Evolutionary conservation across 176 grass and related monocot genomes (phyloP), one percentile per base, ranked within the genome.

Genomic region (Oryza brachyantha): DNA sequence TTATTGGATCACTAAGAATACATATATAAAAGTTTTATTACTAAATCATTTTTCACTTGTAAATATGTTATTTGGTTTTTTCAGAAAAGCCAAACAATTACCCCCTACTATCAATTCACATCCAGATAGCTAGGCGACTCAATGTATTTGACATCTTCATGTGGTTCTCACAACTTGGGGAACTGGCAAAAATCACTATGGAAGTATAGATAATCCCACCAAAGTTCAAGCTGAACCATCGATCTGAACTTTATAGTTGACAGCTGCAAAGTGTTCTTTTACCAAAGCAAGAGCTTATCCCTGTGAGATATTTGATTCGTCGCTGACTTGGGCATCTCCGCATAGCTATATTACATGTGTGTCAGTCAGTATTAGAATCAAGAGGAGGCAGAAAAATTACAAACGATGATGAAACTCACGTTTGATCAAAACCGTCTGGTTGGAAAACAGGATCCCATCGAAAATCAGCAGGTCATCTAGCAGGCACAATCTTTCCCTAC

Each of bases 241-340:
- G 0, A 61, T 82, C 73, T 84, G 85, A 74, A 99, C 74, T 69
- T 61, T 59, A 40, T 99, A 93, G 68, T 36, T 88, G 50, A 86
- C 84, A 66, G 88, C 72, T 75, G 92, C 84, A 37, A 96, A 96
- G 77, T 99, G 92, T 28, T 85, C 79, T 90, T 96, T 96, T 68
- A 99, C 96, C 81, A 89, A 61, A 32, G 92, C 78, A 65, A 96
- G 90, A 87, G 96, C 84, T 84, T 69, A 91, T 3, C 75, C 68
- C 96, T 91, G 48, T 99, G 92, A 62, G 96, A 99, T 78, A 96
- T 99, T 74, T 96, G 61, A 54, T 99, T 95, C 92, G 93, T 99
- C 76, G 86, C 90, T 65, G 93, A 78, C 68, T 99, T 99, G 40
- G 92, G 84, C 86, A 95, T 93, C 78, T 95, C 92, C 81, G 96